Conservation (phyloP, 306 rosid species). For the cucumber (Cucumis sativus) region Cucumber_9930_V3 NC_026659.2:4870501-4871000, state of each 20-base stretch:
- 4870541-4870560: conserved; percentile 74
- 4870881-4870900: conserved; percentile 10
- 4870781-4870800: conserved; percentile 55
- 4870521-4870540: conserved; percentile 34
- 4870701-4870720: conserved; percentile 65
- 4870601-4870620: conserved; percentile 59
- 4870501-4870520: background rate
- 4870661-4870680: conserved; percentile 48
- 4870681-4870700: conserved; percentile 79
- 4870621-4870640: conserved; percentile 54
- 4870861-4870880: conserved; percentile 15
- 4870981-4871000: conserved; percentile 52
- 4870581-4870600: conserved; percentile 70
- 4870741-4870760: conserved; percentile 86
- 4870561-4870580: conserved; percentile 93
- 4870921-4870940: conserved; percentile 80
- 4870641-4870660: conserved; percentile 62
- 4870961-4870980: conserved; percentile 82
- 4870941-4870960: conserved; percentile 55
- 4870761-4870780: conserved; percentile 67
- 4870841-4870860: conserved; percentile 15
- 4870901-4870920: conserved; percentile 61
- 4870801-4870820: conserved; percentile 85
- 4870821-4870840: conserved; percentile 23
- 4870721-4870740: conserved; percentile 73